Conservation (phyloP, 805 yeast species). For the Monosporozyma unispora region DNA sequence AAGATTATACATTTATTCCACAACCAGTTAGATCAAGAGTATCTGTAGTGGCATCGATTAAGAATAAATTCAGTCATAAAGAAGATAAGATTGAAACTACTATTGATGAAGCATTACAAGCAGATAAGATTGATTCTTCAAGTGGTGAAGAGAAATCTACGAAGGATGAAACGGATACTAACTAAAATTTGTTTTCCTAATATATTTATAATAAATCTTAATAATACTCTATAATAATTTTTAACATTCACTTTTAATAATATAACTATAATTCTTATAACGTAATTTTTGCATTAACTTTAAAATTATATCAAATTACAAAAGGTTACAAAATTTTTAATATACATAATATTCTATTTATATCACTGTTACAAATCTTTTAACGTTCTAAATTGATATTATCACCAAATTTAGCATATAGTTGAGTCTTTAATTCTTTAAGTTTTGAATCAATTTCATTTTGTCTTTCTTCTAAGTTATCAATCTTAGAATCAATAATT, state of each 20-base stretch:
- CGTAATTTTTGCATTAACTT: not conserved
- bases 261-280: too few relatives aligned
- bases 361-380: constrained; percentile 1
- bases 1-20: constrained; percentile 57
- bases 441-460: constrained; percentile 47
- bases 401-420: constrained; percentile 84
- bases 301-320: not conserved
- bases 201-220: not conserved
- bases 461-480: constrained; percentile 37
- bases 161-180: not conserved
- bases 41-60: constrained; percentile 13
- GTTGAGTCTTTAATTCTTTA: constrained; percentile 52
- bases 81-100: constrained; percentile 29
- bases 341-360: not conserved
- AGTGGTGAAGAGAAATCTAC: constrained; percentile 3
- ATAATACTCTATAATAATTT: not conserved
- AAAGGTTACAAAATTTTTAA: too few relatives aligned
- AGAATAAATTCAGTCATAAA: constrained; percentile 10
- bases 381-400: constrained; percentile 75
- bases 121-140: not conserved
- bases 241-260: too few relatives aligned
- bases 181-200: too few relatives aligned
- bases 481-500: constrained; percentile 42
- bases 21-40: constrained; percentile 65
- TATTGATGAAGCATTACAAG: constrained; percentile 1